Evolutionary conservation across 2,329 filamentous ascomycete species (phyloP), one percentile per base, ranked within the genome.

Genomic region (Fusarium longipes): DNA sequence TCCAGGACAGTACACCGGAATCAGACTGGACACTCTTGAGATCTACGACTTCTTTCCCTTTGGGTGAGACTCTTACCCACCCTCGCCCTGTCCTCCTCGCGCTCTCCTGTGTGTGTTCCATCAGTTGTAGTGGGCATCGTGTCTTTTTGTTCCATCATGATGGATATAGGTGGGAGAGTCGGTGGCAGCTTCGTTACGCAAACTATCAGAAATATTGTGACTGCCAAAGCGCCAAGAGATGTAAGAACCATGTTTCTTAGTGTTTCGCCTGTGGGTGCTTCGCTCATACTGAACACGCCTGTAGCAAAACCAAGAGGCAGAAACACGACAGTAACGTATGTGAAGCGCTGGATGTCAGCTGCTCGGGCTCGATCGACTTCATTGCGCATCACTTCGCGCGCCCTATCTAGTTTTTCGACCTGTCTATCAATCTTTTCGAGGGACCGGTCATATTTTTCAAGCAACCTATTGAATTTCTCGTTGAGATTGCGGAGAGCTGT

Each of bases 231-330:
- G 6, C 4, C 20, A 22, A 22, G 3, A 10, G 36, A 18, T 6
- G 36, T 39, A 9, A 39, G 3, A 14, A 10, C 3, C 36, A 39
- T 39, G 14, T 22, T 39, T 22, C 18, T 2, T 14, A 39, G 27
- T 27, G 27, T 27, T 10, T 10, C 11, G 6, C 27, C 27, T 8
- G 27, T 3, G 17, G 44, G 44, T 2, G 44, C 11, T 0, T 20
- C 8, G 8, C 14, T 57, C 52, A 39, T 44, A 2, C 52, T 60
- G 3, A 38, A 60, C 3, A 60, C 7, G 0, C 57, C 52, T 0
- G 57, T 57, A 8, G 43, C 57, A 5, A 60, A 60, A 0, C 43
- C 32, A 3, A 57, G 2, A 2, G 57, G 52, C 0, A 50, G 18
- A 4, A 60, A 57, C 1, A 45, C 14, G 3, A 60, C 43, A 0